Conservation (phyloP, 352 stramenopile species). For the Pythium insidiosum region DNA sequence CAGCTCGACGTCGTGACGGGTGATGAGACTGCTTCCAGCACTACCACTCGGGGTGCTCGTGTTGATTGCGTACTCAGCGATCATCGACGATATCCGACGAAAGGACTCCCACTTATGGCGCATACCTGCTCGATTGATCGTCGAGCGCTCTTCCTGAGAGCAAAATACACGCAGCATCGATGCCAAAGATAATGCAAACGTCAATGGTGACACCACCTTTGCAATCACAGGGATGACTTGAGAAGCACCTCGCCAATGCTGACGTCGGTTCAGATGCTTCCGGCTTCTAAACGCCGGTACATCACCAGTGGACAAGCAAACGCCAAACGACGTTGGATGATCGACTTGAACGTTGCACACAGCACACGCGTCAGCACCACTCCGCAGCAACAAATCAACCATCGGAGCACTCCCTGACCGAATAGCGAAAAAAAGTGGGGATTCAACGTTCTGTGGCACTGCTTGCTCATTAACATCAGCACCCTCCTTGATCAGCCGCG, state of each 20-base stretch:
- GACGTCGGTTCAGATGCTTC: background rate
- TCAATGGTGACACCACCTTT: slow-evolving; percentile 41
- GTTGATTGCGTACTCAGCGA: slow-evolving; percentile 25
- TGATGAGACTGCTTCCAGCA: slow-evolving; percentile 34
- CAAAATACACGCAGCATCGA: slow-evolving; percentile 19
- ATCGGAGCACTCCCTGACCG: slow-evolving; percentile 35
- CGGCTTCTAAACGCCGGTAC: too few species aligned
- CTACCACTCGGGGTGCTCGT: slow-evolving; percentile 17
- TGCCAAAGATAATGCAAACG: slow-evolving; percentile 33
- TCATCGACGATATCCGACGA: slow-evolving; percentile 23
- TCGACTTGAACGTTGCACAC: slow-evolving; percentile 31
- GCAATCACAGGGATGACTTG: too few species aligned
- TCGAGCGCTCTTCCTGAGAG: slow-evolving; percentile 9
- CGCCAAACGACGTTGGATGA: slow-evolving; percentile 27
- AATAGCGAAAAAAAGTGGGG: slow-evolving; percentile 49
- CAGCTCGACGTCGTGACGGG: slow-evolving; percentile 33
- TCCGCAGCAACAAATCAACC: slow-evolving; percentile 36
- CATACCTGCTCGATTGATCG: slow-evolving; percentile 8
- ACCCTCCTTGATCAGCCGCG: slow-evolving; percentile 24
- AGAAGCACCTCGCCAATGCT: slow-evolving; percentile 5
- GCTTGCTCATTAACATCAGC: slow-evolving; percentile 32
- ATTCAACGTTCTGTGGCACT: slow-evolving; percentile 27
- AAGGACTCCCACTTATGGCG: slow-evolving; percentile 31
- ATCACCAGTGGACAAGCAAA: slow-evolving; percentile 9
- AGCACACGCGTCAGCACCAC: slow-evolving; percentile 26